Evolutionary conservation across 108 stramenopile species (phyloP).

Genomic region (Cylindrotheca closterium): DNA sequence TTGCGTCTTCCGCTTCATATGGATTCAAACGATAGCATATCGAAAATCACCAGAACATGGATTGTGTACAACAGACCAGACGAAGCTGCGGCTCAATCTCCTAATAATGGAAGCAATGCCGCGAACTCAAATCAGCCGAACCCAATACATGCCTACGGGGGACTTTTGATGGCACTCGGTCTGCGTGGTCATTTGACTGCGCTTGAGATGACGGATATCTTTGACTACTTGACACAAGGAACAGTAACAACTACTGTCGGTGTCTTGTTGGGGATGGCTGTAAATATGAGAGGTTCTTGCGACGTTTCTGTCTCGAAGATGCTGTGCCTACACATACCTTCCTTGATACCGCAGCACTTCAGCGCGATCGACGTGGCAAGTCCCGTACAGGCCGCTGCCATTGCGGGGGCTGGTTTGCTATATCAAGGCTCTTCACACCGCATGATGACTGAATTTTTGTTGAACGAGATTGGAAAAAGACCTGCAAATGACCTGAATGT

Average conservation of each 20-base stretch:
- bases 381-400: slow-evolving; percentile 87
- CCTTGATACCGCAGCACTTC: slow-evolving; percentile 90
- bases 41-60: slow-evolving; percentile 90
- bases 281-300: slow-evolving; percentile 89
- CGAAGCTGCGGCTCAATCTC: slow-evolving; percentile 17
- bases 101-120: slow-evolving; percentile 23
- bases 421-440: slow-evolving; percentile 91
- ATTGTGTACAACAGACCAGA: slow-evolving; percentile 91
- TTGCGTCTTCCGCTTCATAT: slow-evolving; percentile 65
- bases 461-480: slow-evolving; percentile 91
- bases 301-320: slow-evolving; percentile 92
- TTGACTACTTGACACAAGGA: slow-evolving; percentile 95
- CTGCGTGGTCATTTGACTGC: slow-evolving; percentile 90
- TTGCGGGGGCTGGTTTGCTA: slow-evolving; percentile 89
- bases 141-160: slow-evolving; percentile 81
- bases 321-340: slow-evolving; percentile 97
- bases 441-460: slow-evolving; percentile 96
- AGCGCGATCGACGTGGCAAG: slow-evolving; percentile 89
- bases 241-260: slow-evolving; percentile 95
- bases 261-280: slow-evolving; percentile 94
- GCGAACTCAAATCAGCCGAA: slow-evolving; percentile 9
- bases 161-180: slow-evolving; percentile 93
- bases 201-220: slow-evolving; percentile 94
- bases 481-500: slow-evolving; percentile 72
- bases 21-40: slow-evolving; percentile 21